Evolutionary conservation across 139 green algal genomes (phyloP).

Genomic region (Chlamydomonas applanata): DNA sequence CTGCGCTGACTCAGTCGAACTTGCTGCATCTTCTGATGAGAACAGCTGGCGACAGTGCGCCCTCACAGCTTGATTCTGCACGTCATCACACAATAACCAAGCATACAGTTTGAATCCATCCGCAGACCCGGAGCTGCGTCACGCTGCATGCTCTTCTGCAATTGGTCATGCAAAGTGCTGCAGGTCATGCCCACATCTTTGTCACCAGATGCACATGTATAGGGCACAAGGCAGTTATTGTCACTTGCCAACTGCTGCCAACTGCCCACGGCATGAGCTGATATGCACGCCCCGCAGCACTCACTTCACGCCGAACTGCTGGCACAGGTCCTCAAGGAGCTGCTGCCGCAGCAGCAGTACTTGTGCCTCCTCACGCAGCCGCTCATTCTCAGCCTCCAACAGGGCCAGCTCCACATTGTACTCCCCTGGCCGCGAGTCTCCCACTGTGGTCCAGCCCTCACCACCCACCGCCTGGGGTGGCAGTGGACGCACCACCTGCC

Average conservation of each 20-base stretch:
- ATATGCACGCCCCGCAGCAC: neutral
- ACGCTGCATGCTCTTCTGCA: too few species aligned
- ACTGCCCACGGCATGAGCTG: neutral
- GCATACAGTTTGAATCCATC: too few species aligned
- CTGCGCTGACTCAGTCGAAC: too few species aligned
- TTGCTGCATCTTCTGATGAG: slow-evolving; percentile 3
- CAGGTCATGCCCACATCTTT: too few species aligned
- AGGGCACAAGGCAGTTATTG: too few species aligned
- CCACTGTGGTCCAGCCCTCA: slow-evolving; percentile 18
- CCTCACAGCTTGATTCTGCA: too few species aligned
- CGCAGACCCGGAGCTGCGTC: too few species aligned
- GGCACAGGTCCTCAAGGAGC: slow-evolving; percentile 32
- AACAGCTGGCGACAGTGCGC: too few species aligned
- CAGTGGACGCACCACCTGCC: neutral
- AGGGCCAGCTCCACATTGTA: neutral
- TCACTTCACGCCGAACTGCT: slow-evolving; percentile 8
- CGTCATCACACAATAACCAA: too few species aligned
- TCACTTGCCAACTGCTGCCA: neutral
- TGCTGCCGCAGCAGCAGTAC: slow-evolving; percentile 29
- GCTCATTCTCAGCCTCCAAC: slow-evolving; percentile 28
- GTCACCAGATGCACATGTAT: too few species aligned
- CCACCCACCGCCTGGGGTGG: neutral
- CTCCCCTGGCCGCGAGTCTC: slow-evolving; percentile 1
- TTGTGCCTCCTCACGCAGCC: slow-evolving; percentile 15
- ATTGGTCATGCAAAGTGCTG: too few species aligned